Conservation (phyloP, 352 stramenopile species). For the Globisporangium heterothallicum region DNA sequence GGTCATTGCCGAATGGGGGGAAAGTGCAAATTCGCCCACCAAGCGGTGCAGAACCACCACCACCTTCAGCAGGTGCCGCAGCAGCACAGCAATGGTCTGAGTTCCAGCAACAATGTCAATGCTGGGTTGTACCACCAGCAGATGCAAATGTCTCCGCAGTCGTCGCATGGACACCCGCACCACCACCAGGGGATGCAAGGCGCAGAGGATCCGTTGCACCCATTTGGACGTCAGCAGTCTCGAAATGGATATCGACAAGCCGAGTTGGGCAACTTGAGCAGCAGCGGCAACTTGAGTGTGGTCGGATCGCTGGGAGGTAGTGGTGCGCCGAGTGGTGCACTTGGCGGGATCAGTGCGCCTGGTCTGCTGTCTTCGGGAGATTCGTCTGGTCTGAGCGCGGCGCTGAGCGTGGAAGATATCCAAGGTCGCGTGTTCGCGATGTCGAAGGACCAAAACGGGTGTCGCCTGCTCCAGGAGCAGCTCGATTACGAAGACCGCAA, state of each 20-base stretch:
- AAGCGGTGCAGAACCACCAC: constrained; percentile 32
- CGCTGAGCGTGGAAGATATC: constrained; percentile 70
- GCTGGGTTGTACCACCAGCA: constrained; percentile 1
- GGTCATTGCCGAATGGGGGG: constrained; percentile 80
- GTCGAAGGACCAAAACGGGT: constrained; percentile 97
- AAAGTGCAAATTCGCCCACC: constrained; percentile 85
- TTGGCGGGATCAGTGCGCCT: constrained; percentile 4
- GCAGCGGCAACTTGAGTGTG: constrained; percentile 3
- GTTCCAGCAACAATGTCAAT: not conserved
- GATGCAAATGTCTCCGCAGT: constrained; percentile 10
- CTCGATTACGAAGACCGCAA: constrained; percentile 92
- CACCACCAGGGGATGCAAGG: constrained; percentile 10
- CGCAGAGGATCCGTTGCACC: constrained; percentile 4
- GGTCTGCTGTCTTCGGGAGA: constrained; percentile 4
- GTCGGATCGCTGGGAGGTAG: not conserved
- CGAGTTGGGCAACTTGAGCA: constrained; percentile 4
- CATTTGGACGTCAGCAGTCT: constrained; percentile 11
- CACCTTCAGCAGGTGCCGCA: constrained; percentile 11
- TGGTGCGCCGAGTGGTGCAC: not conserved
- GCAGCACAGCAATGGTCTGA: constrained; percentile 1
- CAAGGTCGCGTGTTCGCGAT: constrained; percentile 75
- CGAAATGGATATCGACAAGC: constrained; percentile 4
- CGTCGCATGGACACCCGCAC: not conserved
- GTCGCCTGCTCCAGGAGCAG: constrained; percentile 95
- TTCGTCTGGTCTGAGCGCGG: constrained; percentile 24